A percentile compares a stretch with the other conserved stretches of the same genome.
These are phyloP conservation scores for Venturiaceae sp. DNA, from an alignment of 2,329 filamentous ascomycete genomes.

Conservation along the genomic window DNA sequence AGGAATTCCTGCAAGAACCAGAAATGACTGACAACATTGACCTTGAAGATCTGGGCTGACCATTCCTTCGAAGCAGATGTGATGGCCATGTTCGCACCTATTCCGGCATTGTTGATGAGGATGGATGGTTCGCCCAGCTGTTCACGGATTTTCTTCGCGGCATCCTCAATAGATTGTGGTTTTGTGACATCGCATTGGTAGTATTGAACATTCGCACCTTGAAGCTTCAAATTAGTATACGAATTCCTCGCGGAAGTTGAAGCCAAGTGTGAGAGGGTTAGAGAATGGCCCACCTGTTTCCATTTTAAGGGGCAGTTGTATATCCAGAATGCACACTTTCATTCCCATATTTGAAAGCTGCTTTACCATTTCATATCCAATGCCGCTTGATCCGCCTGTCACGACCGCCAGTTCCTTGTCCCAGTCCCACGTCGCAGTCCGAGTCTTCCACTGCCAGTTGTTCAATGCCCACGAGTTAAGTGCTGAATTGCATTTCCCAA, in stretches of 20 bases:
- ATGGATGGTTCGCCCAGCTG: conserved; percentile 35
- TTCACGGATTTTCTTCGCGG: conserved; percentile 27
- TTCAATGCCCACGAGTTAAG: conserved; percentile 21
- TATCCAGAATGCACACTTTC: conserved; percentile 28
- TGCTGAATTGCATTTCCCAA: conserved; percentile 15
- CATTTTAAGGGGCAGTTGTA: conserved; percentile 21
- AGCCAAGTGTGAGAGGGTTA: too few relatives aligned
- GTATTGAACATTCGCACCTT: conserved; percentile 19
- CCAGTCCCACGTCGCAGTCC: conserved; percentile 25
- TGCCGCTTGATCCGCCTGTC: background rate
- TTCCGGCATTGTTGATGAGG: conserved; percentile 41
- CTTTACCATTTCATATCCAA: conserved; percentile 5
- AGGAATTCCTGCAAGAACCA: conserved; percentile 40
- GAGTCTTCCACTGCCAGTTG: conserved; percentile 26
- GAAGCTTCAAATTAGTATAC: too few relatives aligned
- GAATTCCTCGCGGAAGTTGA: too few relatives aligned
- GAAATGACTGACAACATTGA: conserved; percentile 43
- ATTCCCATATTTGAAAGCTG: conserved; percentile 13
- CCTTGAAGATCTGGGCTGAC: conserved; percentile 39
- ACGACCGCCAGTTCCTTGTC: conserved; percentile 8
- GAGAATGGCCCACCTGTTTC: too few relatives aligned
- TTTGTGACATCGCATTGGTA: conserved; percentile 40
- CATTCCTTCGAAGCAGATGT: conserved; percentile 33
- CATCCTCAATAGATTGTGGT: conserved; percentile 32
- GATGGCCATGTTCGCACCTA: conserved; percentile 37